These are phyloP conservation scores for Parastagonospora nodorum DNA, from an alignment of 2,329 filamentous ascomycete species.

Conservation along the genomic window DNA sequence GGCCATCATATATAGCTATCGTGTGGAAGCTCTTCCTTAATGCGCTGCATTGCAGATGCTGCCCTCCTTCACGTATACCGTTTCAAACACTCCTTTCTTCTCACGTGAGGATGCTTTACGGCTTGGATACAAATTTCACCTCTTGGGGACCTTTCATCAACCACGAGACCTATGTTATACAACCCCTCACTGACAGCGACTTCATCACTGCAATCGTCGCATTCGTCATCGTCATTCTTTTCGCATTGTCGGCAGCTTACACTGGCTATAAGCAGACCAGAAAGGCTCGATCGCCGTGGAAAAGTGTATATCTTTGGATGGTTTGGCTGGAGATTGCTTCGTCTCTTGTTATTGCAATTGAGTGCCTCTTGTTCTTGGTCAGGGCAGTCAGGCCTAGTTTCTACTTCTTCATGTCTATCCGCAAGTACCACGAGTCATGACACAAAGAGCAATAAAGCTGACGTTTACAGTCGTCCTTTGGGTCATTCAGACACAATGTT, in stretches of 20 bases:
- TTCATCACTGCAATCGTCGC: constrained; percentile 24
- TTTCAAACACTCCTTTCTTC: too few relatives aligned
- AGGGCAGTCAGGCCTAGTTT: constrained; percentile 40
- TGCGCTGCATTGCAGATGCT: too few relatives aligned
- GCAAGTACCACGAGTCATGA: constrained; percentile 11
- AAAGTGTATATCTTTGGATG: constrained; percentile 53
- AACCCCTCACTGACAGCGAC: constrained; percentile 21
- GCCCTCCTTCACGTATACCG: too few relatives aligned
- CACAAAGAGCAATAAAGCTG: background rate
- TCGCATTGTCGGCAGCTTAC: constrained; percentile 35
- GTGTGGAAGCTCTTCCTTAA: too few relatives aligned
- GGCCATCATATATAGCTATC: too few relatives aligned
- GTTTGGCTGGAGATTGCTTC: constrained; percentile 54
- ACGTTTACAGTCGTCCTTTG: constrained; percentile 23
- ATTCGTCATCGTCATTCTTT: constrained; percentile 24
- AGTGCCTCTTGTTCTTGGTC: constrained; percentile 41
- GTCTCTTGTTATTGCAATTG: constrained; percentile 48
- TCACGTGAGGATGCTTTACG: background rate
- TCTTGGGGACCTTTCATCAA: constrained; percentile 33
- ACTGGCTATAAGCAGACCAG: constrained; percentile 32
- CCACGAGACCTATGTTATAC: constrained; percentile 17
- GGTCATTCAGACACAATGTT: constrained; percentile 34
- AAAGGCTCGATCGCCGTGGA: constrained; percentile 21
- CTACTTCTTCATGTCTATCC: constrained; percentile 35
- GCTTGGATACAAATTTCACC: constrained; percentile 16